Percentiles rank a stretch among this genome's conserved stretches.
These are phyloP conservation scores for Gossypium davidsonii DNA, from an alignment of 441 rosid genomes.

Conservation along the genomic window DNA sequence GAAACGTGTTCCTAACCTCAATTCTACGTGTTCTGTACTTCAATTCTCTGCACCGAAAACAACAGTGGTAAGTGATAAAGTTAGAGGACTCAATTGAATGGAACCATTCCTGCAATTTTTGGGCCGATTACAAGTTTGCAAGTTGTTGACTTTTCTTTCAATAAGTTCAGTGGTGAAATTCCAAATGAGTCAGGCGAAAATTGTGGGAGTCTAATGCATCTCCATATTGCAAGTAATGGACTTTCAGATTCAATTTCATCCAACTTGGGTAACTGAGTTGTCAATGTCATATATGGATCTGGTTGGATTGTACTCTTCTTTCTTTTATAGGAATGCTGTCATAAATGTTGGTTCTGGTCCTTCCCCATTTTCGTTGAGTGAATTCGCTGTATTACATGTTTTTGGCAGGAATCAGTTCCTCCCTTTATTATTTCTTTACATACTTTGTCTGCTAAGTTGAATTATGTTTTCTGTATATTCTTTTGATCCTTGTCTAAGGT, in stretches of 20 bases:
- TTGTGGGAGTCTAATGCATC: constrained; percentile 48
- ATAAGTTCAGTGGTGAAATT: constrained; percentile 38
- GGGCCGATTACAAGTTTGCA: constrained; percentile 34
- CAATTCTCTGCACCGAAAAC: too few species aligned
- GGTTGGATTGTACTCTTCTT: constrained; percentile 13
- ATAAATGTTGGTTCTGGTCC: constrained; percentile 16
- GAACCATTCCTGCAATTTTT: constrained; percentile 36
- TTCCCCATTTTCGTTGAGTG: not conserved
- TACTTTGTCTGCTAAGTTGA: constrained; percentile 26
- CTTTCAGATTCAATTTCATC: constrained; percentile 41
- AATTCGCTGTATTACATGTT: constrained; percentile 32
- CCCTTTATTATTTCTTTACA: constrained; percentile 30
- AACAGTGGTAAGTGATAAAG: too few species aligned
- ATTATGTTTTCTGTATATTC: constrained; percentile 38
- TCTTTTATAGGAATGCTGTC: constrained; percentile 27
- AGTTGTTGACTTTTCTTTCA: constrained; percentile 50
- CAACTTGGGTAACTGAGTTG: constrained; percentile 45
- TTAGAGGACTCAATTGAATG: constrained; percentile 28
- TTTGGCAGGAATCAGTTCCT: constrained; percentile 37
- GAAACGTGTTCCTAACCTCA: too few species aligned
- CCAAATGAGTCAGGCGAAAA: constrained; percentile 33
- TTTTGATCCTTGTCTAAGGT: constrained; percentile 35
- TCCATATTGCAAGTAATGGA: constrained; percentile 52
- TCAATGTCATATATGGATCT: constrained; percentile 17
- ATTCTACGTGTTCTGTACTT: too few species aligned